A percentile compares a stretch with the other conserved stretches of the same genome.
These are phyloP conservation scores for Mucor saturninus DNA, from an alignment of 371 early-diverging fungal species.

Conservation along the genomic window DNA sequence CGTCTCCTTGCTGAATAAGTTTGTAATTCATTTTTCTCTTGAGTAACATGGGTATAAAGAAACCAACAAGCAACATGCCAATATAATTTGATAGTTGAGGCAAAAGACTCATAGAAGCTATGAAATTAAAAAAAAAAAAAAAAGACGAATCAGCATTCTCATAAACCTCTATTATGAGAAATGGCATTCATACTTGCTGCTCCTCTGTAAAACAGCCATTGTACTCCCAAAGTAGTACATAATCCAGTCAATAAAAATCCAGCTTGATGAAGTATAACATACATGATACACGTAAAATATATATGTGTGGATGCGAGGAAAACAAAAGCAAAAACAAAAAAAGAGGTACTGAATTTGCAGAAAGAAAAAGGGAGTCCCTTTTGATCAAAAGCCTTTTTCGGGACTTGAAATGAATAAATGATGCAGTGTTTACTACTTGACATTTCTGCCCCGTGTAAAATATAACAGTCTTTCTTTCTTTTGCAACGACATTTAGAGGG, in stretches of 20 bases:
- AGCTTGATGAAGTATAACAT: constrained; percentile 51
- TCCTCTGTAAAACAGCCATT: constrained; percentile 68
- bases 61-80: constrained; percentile 62
- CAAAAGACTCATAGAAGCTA: constrained; percentile 56
- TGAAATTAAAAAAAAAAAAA: neutral
- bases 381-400: too few species aligned
- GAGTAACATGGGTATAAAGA: constrained; percentile 47
- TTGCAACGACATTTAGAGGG: too few species aligned
- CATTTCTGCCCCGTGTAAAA: too few species aligned
- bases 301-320: neutral
- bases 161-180: neutral
- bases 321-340: too few species aligned
- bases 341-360: too few species aligned
- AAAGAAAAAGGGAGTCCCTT: too few species aligned
- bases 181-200: constrained; percentile 48
- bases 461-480: too few species aligned
- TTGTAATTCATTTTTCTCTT: constrained; percentile 16
- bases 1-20: constrained; percentile 4
- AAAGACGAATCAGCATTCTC: neutral
- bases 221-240: constrained; percentile 59
- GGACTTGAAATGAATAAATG: too few species aligned
- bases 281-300: neutral
- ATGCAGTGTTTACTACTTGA: too few species aligned
- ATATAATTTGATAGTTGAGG: constrained; percentile 57
- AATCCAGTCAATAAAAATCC: constrained; percentile 61